Conservation (phyloP, 192 early-diverging fungal species). For the Rhizophagus sp. region DNA sequence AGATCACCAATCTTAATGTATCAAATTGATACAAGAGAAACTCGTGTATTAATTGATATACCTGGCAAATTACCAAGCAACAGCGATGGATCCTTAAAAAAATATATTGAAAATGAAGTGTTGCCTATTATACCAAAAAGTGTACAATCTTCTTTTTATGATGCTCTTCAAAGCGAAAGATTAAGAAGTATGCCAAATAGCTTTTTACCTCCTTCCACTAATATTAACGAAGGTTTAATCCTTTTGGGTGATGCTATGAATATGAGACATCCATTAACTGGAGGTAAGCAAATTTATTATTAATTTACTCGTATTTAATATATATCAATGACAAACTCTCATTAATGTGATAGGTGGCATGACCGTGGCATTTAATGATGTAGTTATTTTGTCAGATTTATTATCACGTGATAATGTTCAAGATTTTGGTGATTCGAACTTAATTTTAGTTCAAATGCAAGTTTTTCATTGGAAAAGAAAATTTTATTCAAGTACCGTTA, state of each 20-base stretch:
- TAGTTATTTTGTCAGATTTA: constrained; percentile 70
- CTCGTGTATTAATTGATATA: constrained; percentile 88
- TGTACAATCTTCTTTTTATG: constrained; percentile 57
- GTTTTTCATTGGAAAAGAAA: constrained; percentile 77
- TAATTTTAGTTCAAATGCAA: constrained; percentile 58
- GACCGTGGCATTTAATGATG: constrained; percentile 95
- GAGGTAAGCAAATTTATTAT: constrained; percentile 50
- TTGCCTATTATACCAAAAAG: constrained; percentile 70
- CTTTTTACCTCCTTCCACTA: constrained; percentile 83
- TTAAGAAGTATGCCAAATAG: constrained; percentile 88
- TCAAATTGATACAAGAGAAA: constrained; percentile 71
- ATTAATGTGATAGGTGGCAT: constrained; percentile 67
- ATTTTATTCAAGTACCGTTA: constrained; percentile 64
- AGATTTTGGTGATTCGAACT: constrained; percentile 48
- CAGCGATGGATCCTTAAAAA: constrained; percentile 47
- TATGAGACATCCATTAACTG: constrained; percentile 93
- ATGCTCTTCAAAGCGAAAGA: constrained; percentile 69
- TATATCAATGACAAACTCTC: background rate
- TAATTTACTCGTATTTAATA: too few relatives aligned
- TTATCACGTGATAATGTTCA: constrained; percentile 48
- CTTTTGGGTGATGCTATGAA: constrained; percentile 95
- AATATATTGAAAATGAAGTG: constrained; percentile 64
- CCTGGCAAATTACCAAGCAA: constrained; percentile 84
- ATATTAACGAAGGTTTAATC: constrained; percentile 72
- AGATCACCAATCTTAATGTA: constrained; percentile 88